A percentile compares a stretch with the other conserved stretches of the same genome.
phyloP scores from a whole-genome alignment of 176 grass and related monocot species.

The Oryza longistaminata region DNA sequence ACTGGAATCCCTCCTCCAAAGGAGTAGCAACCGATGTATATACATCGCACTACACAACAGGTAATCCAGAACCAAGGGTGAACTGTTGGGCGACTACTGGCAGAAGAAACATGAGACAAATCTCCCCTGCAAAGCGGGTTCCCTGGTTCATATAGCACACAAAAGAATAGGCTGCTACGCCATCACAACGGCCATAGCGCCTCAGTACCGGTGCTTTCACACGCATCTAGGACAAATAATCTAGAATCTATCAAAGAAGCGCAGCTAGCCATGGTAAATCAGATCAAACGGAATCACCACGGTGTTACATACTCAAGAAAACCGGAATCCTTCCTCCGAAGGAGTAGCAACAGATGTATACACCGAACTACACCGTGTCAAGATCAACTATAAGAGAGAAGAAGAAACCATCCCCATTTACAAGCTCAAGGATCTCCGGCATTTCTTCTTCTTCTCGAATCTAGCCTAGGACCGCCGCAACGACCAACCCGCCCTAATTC shows the following conservation, averaged over 20 bases:
- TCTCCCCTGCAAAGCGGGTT: conserved; percentile 45
- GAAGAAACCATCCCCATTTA: not conserved
- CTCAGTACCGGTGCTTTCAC: not conserved
- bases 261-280: not conserved
- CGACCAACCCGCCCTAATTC: not conserved
- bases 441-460: not conserved
- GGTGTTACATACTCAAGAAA: not conserved
- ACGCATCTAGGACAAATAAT: no score
- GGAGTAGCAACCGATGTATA: not conserved
- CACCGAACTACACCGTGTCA: not conserved
- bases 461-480: not conserved
- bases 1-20: not conserved
- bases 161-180: not conserved
- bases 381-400: not conserved
- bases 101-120: conserved; percentile 22
- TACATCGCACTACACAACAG: no score
- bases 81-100: conserved; percentile 39
- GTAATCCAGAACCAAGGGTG: not conserved
- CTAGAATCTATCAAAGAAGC: no score
- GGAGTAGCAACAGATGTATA: not conserved
- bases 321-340: not conserved
- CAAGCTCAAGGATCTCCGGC: not conserved
- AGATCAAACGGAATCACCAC: not conserved
- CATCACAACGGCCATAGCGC: conserved; percentile 8
- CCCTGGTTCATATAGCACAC: conserved; percentile 35